Conservation (phyloP, 1,284 basidiomycete species). For the Melampsora larici-populina region DNA sequence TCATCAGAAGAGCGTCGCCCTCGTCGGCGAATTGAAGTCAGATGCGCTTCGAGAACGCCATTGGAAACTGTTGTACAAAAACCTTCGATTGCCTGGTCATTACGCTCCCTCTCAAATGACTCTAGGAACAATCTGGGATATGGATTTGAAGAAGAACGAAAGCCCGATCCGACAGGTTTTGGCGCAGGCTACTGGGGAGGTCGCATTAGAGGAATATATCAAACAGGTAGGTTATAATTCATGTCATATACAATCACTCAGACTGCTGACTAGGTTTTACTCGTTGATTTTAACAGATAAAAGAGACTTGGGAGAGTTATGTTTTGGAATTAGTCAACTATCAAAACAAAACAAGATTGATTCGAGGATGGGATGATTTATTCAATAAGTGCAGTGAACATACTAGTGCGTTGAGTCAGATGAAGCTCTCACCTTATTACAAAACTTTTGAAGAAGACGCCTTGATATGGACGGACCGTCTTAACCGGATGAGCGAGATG, state of each 20-base stretch:
- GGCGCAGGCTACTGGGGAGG: conserved; percentile 92
- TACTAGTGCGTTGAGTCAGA: conserved; percentile 87
- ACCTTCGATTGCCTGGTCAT: conserved; percentile 59
- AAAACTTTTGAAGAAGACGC: conserved; percentile 62
- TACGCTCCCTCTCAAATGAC: conserved; percentile 69
- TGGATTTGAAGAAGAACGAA: conserved; percentile 94
- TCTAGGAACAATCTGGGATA: conserved; percentile 91
- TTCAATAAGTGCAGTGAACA: conserved; percentile 96
- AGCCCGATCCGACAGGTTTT: conserved; percentile 86
- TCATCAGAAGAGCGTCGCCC: conserved; percentile 80
- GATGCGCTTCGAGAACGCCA: conserved; percentile 96
- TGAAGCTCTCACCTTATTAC: conserved; percentile 96
- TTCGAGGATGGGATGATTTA: conserved; percentile 95
- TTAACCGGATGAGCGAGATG: conserved; percentile 89
- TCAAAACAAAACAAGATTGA: conserved; percentile 95
- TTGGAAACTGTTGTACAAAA: conserved; percentile 96
- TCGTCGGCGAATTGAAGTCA: conserved; percentile 89
- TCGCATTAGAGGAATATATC: conserved; percentile 57
- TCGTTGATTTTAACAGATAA: conserved; percentile 63
- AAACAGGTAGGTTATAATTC: conserved; percentile 58
- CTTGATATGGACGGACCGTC: conserved; percentile 60
- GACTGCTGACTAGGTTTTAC: not conserved
- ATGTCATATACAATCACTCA: conserved; percentile 51
- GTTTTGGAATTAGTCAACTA: conserved; percentile 95
- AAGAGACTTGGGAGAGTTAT: conserved; percentile 94